Evolutionary conservation across 2,329 filamentous ascomycete species (phyloP).

Genomic region (Curvularia verruculosa): DNA sequence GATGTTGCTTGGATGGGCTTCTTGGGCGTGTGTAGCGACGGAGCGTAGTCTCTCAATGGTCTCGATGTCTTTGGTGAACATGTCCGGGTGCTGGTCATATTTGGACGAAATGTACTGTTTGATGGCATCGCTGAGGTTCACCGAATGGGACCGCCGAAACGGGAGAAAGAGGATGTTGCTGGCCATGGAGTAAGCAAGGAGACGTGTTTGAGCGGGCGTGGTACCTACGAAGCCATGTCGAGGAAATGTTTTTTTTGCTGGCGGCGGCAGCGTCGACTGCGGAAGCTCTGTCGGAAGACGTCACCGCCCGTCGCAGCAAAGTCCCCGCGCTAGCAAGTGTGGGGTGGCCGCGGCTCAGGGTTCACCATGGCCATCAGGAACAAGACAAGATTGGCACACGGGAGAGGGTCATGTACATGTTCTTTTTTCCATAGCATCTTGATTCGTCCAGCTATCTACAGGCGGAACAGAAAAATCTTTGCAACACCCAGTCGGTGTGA

Average conservation of each 20-base stretch:
- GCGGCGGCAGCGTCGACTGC: slow-evolving; percentile 30
- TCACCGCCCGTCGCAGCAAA: slow-evolving; percentile 23
- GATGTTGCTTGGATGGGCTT: slow-evolving; percentile 85
- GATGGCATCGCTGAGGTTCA: slow-evolving; percentile 81
- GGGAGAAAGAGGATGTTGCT: slow-evolving; percentile 77
- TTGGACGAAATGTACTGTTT: slow-evolving; percentile 96
- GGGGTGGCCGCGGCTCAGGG: slow-evolving; percentile 12
- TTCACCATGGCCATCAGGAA: slow-evolving; percentile 11
- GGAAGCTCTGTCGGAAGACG: slow-evolving; percentile 27
- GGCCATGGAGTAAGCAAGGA: slow-evolving; percentile 19
- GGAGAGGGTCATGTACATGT: background rate
- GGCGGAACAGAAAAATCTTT: no score
- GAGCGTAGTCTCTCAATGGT: slow-evolving; percentile 81
- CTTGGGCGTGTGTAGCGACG: slow-evolving; percentile 86
- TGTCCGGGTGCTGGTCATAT: slow-evolving; percentile 98
- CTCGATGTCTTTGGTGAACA: slow-evolving; percentile 89
- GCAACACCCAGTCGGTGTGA: no score
- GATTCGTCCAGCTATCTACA: background rate
- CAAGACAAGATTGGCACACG: slow-evolving; percentile 8
- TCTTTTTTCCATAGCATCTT: background rate
- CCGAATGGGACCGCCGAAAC: slow-evolving; percentile 81
- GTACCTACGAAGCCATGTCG: slow-evolving; percentile 38
- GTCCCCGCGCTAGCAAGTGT: slow-evolving; percentile 19
- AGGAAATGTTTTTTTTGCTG: slow-evolving; percentile 12
- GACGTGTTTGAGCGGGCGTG: background rate